Conservation (phyloP, 2,329 filamentous ascomycete species). For the Metarhizium anisopliae region DNA sequence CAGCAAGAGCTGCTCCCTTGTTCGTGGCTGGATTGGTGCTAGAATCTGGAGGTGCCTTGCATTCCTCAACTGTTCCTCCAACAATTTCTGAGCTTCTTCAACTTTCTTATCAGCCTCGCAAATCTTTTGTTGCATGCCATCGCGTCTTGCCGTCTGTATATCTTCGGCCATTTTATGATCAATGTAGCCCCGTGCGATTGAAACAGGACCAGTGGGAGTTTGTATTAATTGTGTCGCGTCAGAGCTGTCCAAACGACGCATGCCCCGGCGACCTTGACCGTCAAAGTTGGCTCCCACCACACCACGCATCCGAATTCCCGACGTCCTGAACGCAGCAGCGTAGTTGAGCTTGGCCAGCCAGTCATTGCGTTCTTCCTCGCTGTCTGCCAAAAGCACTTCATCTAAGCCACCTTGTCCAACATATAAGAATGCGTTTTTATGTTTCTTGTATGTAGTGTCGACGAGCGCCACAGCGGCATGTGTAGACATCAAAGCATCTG, state of each 20-base stretch:
- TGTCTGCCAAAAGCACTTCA: slow-evolving; percentile 84
- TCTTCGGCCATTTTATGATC: slow-evolving; percentile 79
- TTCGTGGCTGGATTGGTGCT: slow-evolving; percentile 84
- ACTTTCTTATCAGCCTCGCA: slow-evolving; percentile 74
- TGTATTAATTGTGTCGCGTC: slow-evolving; percentile 52
- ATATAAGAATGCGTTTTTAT: slow-evolving; percentile 91
- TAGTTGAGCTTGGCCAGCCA: slow-evolving; percentile 97
- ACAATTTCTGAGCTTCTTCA: slow-evolving; percentile 59
- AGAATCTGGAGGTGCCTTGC: slow-evolving; percentile 83
- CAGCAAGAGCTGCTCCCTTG: slow-evolving; percentile 75
- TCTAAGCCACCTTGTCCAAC: slow-evolving; percentile 80
- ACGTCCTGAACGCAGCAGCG: slow-evolving; percentile 85
- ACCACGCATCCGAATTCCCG: slow-evolving; percentile 82
- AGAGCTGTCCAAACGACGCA: slow-evolving; percentile 61
- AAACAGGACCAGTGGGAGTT: slow-evolving; percentile 64
- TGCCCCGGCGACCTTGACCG: slow-evolving; percentile 64
- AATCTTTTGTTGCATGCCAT: slow-evolving; percentile 79
- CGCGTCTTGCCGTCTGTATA: slow-evolving; percentile 70
- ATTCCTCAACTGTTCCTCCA: slow-evolving; percentile 79
- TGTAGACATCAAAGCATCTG: slow-evolving; percentile 87
- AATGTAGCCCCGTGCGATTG: slow-evolving; percentile 62
- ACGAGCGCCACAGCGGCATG: slow-evolving; percentile 83
- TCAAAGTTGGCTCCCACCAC: slow-evolving; percentile 80
- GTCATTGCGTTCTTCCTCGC: slow-evolving; percentile 86
- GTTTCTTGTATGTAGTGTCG: slow-evolving; percentile 82